Base-by-base conservation (phyloP, 192 early-diverging fungal genomes). In the Coemansia brasiliensis region DNA sequence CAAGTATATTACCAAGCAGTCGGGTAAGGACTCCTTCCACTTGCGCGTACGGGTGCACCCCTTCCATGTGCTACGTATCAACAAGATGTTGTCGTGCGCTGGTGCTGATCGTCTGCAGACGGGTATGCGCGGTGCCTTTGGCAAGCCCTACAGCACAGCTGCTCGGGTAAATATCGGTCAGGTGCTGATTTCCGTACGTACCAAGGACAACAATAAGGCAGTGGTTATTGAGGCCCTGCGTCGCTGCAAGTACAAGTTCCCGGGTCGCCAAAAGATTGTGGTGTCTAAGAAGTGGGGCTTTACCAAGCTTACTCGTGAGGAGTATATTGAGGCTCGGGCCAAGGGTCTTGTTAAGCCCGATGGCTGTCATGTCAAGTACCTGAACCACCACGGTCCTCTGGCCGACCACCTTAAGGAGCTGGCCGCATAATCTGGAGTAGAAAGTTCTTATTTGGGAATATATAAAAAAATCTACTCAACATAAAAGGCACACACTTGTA, bases 201-300 rank as follows among this genome's bases (percentile, higher is more conserved):
- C 92, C 81, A 94, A 92, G 87, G 95, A 98, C 73, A 49, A 56
- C 74, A 94, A 95, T 88, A 92, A 92, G 83, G 90, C 92, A 38
- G 82, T 88, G 61, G 93, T 98, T 56, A 90, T 93, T 62, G 95
- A 98, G 80, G 87, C 91, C 39, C 85, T 95, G 60, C 88, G 93
- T 65, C 92, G 93, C 55, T 87, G 87, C 85, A 94, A 96, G 90
- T 98, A 96, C 91, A 98, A 96, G 89, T 98, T 98, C 86, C 91
- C 95, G 39, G 95, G 96, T 75, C 91, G 91, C 62, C 96, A 98
- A 80, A 96, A 95, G 86, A 95, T 99, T 71, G 89, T 99, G 69
- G 80, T 98, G 62, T 98, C 96, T 76, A 96, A 98, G 87, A 98
- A 98, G 83, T 98, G 96, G 96, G 96, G 96, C 61, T 98, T 99